These are phyloP conservation scores for Peniophora sp. DNA, from an alignment of 1,284 basidiomycete species.

Conservation along the genomic window DNA sequence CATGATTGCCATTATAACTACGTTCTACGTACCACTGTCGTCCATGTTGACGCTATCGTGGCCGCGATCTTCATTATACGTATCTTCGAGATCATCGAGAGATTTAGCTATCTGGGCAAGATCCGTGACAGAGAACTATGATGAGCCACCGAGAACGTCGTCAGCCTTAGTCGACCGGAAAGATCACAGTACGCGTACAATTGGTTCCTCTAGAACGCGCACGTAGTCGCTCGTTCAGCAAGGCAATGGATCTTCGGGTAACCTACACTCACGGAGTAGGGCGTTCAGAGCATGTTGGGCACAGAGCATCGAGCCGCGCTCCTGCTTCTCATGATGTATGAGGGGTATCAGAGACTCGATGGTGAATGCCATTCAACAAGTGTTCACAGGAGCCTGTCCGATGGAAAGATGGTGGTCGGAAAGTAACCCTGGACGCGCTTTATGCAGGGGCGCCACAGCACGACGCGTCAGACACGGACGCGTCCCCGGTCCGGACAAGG, in stretches of 20 bases:
- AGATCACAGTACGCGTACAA: slow-evolving; percentile 1
- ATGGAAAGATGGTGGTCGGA: not conserved
- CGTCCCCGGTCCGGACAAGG: slow-evolving; percentile 13
- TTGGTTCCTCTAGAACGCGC: not conserved
- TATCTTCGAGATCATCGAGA: slow-evolving; percentile 42
- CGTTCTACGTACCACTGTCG: slow-evolving; percentile 57
- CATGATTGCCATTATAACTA: slow-evolving; percentile 1
- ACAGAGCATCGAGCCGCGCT: slow-evolving; percentile 73
- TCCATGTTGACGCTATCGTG: slow-evolving; percentile 75
- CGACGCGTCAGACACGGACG: slow-evolving; percentile 20
- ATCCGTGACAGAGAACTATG: slow-evolving; percentile 78
- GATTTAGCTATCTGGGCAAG: slow-evolving; percentile 73
- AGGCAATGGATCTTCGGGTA: not conserved
- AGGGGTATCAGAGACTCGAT: slow-evolving; percentile 43
- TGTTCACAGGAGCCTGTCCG: not conserved
- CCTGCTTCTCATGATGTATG: slow-evolving; percentile 74
- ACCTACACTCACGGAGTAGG: slow-evolving; percentile 58
- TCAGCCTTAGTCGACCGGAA: not conserved
- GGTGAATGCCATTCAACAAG: slow-evolving; percentile 13
- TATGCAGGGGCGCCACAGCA: slow-evolving; percentile 4
- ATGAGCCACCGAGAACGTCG: not conserved
- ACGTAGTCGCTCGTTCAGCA: not conserved
- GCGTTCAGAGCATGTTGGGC: slow-evolving; percentile 82
- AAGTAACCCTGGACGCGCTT: not conserved
- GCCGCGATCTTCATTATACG: slow-evolving; percentile 34